These are phyloP conservation scores for Magnaporthiopsis rhizophila DNA, from an alignment of 2,329 filamentous ascomycete species.

Conservation along the genomic window DNA sequence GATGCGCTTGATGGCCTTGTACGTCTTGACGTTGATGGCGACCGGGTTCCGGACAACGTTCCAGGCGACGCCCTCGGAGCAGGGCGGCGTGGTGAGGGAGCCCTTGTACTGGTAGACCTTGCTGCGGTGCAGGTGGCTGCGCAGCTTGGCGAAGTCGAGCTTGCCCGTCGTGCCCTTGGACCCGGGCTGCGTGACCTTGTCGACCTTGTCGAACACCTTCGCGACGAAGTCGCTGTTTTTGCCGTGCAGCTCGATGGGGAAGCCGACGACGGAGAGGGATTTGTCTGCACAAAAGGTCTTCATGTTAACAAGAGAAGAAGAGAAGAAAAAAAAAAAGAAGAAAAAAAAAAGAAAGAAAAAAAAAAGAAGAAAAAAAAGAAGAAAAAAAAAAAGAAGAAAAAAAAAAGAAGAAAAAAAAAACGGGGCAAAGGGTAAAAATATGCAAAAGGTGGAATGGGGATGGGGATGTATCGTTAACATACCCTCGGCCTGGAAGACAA, in stretches of 20 bases:
- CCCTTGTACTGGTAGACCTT: constrained; percentile 35
- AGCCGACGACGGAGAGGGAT: constrained; percentile 27
- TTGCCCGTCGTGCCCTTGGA: constrained; percentile 24
- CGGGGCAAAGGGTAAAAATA: too few species aligned
- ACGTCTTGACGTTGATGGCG: constrained; percentile 38
- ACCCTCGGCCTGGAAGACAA: constrained; percentile 29
- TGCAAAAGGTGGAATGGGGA: not conserved
- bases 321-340: too few species aligned
- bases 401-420: not conserved
- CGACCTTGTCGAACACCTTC: constrained; percentile 28
- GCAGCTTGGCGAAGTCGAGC: constrained; percentile 32
- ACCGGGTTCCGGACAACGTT: constrained; percentile 40
- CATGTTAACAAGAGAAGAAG: not conserved
- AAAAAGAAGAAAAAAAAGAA: too few species aligned
- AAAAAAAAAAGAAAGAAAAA: too few species aligned
- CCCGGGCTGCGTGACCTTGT: constrained; percentile 31
- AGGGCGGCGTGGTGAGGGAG: constrained; percentile 56
- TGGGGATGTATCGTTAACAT: constrained; percentile 10
- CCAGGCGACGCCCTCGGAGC: constrained; percentile 48
- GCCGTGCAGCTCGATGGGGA: constrained; percentile 26
- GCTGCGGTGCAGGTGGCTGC: constrained; percentile 3
- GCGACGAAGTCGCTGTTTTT: constrained; percentile 23
- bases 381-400: not conserved
- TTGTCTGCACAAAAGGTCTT: constrained; percentile 20
- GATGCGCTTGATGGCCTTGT: constrained; percentile 41